Percentiles rank a stretch among this genome's conserved stretches.
Evolutionary conservation across 1,284 basidiomycete species (phyloP).

Genomic region (Sanghuangporus weigelae): DNA sequence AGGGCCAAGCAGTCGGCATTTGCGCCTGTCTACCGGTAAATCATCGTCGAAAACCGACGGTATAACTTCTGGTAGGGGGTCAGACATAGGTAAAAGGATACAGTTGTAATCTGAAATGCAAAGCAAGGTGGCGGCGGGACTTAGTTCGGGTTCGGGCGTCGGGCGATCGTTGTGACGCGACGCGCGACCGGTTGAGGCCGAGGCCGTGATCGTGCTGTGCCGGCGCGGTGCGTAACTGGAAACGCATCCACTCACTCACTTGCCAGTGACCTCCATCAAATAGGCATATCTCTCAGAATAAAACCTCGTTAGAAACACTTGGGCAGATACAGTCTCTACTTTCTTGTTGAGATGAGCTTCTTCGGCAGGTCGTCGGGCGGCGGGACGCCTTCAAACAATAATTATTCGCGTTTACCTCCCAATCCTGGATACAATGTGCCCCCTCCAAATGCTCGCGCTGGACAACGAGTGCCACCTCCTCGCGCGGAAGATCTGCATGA

Average conservation of each 20-base stretch:
- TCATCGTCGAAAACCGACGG: slow-evolving; percentile 18
- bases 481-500: slow-evolving; percentile 57
- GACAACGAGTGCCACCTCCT: slow-evolving; percentile 28
- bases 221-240: not conserved
- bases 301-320: not conserved
- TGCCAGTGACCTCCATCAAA: not conserved
- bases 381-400: slow-evolving; percentile 30
- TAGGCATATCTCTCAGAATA: not conserved
- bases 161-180: slow-evolving; percentile 6
- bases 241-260: not conserved
- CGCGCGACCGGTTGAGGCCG: not conserved
- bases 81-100: slow-evolving; percentile 6
- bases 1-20: slow-evolving; percentile 61
- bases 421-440: slow-evolving; percentile 21
- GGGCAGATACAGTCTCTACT: not conserved
- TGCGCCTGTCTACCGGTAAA: slow-evolving; percentile 50
- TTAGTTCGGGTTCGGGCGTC: not conserved
- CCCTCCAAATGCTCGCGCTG: slow-evolving; percentile 6
- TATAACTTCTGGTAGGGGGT: not conserved
- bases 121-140: not conserved
- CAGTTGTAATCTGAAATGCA: slow-evolving; percentile 8
- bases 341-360: slow-evolving; percentile 38
- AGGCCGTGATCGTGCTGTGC: not conserved
- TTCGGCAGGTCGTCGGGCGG: slow-evolving; percentile 38
- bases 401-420: slow-evolving; percentile 45